Conservation (phyloP, 1,139 yeast species). For the Geotrichum cucujoidarum region DNA sequence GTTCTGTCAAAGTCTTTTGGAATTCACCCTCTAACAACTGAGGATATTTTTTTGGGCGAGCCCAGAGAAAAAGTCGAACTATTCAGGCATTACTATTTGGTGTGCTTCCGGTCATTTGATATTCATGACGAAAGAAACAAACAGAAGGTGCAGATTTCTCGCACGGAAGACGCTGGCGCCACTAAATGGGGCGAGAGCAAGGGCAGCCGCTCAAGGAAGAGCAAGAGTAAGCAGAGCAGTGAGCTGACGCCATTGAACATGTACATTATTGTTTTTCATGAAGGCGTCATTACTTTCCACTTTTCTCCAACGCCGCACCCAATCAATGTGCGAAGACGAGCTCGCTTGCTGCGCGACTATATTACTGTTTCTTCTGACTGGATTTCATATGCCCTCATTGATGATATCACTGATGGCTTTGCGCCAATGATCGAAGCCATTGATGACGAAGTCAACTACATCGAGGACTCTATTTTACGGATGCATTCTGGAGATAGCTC, state of each 20-base stretch:
- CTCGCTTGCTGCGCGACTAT: slow-evolving; percentile 82
- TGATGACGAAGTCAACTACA: slow-evolving; percentile 82
- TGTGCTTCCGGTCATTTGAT: slow-evolving; percentile 79
- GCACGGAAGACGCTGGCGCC: slow-evolving; percentile 1
- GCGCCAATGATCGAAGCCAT: slow-evolving; percentile 94
- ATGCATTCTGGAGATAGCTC: slow-evolving; percentile 68
- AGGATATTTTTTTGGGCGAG: slow-evolving; percentile 90
- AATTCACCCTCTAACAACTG: slow-evolving; percentile 92
- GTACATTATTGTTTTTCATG: slow-evolving; percentile 82
- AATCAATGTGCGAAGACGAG: slow-evolving; percentile 88
- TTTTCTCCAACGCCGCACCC: slow-evolving; percentile 95
- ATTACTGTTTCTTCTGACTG: slow-evolving; percentile 89
- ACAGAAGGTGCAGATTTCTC: slow-evolving; percentile 10
- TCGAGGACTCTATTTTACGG: slow-evolving; percentile 81
- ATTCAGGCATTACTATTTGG: slow-evolving; percentile 80
- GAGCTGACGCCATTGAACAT: slow-evolving; percentile 63
- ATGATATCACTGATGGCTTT: slow-evolving; percentile 94
- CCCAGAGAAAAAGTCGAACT: slow-evolving; percentile 93
- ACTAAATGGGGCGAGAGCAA: slow-evolving; percentile 13
- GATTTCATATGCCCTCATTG: slow-evolving; percentile 94
- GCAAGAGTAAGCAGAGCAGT: slow-evolving; percentile 45
- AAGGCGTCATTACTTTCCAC: slow-evolving; percentile 90
- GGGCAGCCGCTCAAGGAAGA: slow-evolving; percentile 17
- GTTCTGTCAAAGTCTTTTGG: slow-evolving; percentile 85
- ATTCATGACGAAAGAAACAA: slow-evolving; percentile 15